phyloP scores from a whole-genome alignment of 768 basidiomycete species.

The Termitomyces sp. region DNA sequence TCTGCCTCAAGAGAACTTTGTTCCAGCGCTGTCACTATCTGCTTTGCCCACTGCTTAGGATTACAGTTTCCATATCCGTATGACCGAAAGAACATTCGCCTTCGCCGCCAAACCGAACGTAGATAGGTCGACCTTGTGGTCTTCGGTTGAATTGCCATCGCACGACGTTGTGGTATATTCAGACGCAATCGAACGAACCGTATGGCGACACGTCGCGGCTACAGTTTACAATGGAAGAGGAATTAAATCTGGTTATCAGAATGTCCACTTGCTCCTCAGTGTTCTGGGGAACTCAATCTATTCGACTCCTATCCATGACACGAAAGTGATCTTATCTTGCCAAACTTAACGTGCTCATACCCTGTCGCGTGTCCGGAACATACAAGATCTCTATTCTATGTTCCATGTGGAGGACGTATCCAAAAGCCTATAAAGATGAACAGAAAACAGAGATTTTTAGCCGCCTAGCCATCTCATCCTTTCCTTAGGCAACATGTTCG shows the following conservation, averaged over 20 bases:
- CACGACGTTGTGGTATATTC: background rate
- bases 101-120: background rate
- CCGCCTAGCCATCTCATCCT: background rate
- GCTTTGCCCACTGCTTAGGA: background rate
- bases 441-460: background rate
- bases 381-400: background rate
- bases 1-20: background rate
- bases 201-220: background rate
- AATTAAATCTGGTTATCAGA: background rate
- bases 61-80: background rate
- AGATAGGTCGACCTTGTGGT: background rate
- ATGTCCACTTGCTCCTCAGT: background rate
- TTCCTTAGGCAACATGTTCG: constrained; percentile 31
- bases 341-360: background rate
- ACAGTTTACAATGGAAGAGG: background rate
- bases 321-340: background rate
- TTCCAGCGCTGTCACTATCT: background rate
- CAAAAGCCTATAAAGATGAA: constrained; percentile 16
- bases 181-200: background rate
- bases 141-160: background rate
- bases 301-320: background rate
- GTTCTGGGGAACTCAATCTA: background rate
- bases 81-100: background rate
- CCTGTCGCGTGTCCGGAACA: background rate
- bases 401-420: background rate